These are phyloP conservation scores for Pyricularia grisea DNA, from an alignment of 2,329 filamentous ascomycete species.

Conservation along the genomic window DNA sequence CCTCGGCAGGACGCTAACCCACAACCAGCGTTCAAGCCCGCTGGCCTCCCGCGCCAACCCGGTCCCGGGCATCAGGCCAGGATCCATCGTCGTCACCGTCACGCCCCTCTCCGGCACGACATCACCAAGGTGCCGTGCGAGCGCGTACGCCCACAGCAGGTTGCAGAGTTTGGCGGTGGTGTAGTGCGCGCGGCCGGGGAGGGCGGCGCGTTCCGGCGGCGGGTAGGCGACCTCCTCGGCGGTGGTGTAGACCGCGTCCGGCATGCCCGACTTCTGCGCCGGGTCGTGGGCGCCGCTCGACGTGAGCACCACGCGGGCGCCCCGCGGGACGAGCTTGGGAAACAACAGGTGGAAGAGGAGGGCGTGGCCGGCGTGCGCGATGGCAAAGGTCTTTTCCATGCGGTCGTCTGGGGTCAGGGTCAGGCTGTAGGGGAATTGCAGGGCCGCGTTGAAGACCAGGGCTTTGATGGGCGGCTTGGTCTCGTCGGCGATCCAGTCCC, in stretches of 20 bases:
- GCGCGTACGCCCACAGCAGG: constrained; percentile 33
- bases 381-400: too few species aligned
- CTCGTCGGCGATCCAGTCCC: neutral
- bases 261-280: constrained; percentile 28
- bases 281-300: constrained; percentile 38
- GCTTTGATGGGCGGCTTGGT: neutral
- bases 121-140: constrained; percentile 18
- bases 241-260: constrained; percentile 10
- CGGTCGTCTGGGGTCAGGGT: too few species aligned
- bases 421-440: constrained; percentile 13
- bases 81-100: too few species aligned
- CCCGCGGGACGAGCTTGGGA: constrained; percentile 23
- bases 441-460: neutral
- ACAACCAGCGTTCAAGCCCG: too few species aligned
- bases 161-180: constrained; percentile 8
- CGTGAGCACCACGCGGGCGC: constrained; percentile 33
- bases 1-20: too few species aligned
- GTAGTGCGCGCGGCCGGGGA: constrained; percentile 6
- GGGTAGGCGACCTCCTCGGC: too few species aligned
- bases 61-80: too few species aligned
- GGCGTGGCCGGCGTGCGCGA: too few species aligned
- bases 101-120: too few species aligned
- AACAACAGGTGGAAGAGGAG: constrained; percentile 28
- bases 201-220: constrained; percentile 14
- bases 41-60: too few species aligned